Evolutionary conservation across 2,329 filamentous ascomycete genomes (phyloP).

Genomic region (Penicillium sp.): DNA sequence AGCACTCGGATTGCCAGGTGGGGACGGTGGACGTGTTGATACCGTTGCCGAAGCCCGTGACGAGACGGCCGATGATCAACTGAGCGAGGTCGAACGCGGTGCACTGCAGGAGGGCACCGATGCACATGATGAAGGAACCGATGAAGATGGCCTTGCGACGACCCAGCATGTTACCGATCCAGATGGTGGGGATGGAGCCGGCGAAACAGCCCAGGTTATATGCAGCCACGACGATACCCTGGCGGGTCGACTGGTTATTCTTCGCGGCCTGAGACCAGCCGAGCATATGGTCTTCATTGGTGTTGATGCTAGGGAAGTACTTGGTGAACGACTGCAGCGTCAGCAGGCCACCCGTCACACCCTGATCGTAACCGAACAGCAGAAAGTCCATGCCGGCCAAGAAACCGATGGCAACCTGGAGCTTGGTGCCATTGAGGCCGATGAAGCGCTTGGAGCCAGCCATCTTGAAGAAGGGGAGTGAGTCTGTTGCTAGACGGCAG

Average conservation of each 20-base stretch:
- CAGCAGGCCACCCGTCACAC: conserved; percentile 47
- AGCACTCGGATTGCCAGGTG: conserved; percentile 51
- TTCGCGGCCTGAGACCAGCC: conserved; percentile 16
- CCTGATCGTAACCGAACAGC: conserved; percentile 42
- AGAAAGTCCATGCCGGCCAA: conserved; percentile 46
- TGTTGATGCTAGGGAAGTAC: conserved; percentile 44
- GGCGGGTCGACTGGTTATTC: conserved; percentile 35
- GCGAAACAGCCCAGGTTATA: conserved; percentile 49
- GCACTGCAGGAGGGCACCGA: conserved; percentile 48
- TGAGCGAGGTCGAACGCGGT: conserved; percentile 47
- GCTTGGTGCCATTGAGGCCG: conserved; percentile 41
- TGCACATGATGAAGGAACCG: conserved; percentile 45
- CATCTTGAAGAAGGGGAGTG: conserved; percentile 16
- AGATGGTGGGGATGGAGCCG: conserved; percentile 49
- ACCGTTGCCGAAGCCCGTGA: conserved; percentile 51
- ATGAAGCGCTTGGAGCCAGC: conserved; percentile 33
- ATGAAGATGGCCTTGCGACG: conserved; percentile 49
- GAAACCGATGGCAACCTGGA: conserved; percentile 45
- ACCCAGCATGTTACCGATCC: conserved; percentile 49
- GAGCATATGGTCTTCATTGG: conserved; percentile 15
- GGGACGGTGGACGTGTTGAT: conserved; percentile 50
- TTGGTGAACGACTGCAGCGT: conserved; percentile 42
- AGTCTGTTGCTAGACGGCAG: background rate
- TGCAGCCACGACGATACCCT: conserved; percentile 35
- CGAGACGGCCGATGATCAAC: conserved; percentile 50